These are phyloP conservation scores for Aspergillus novoparasiticus DNA, from an alignment of 2,329 filamentous ascomycete species.

Conservation along the genomic window DNA sequence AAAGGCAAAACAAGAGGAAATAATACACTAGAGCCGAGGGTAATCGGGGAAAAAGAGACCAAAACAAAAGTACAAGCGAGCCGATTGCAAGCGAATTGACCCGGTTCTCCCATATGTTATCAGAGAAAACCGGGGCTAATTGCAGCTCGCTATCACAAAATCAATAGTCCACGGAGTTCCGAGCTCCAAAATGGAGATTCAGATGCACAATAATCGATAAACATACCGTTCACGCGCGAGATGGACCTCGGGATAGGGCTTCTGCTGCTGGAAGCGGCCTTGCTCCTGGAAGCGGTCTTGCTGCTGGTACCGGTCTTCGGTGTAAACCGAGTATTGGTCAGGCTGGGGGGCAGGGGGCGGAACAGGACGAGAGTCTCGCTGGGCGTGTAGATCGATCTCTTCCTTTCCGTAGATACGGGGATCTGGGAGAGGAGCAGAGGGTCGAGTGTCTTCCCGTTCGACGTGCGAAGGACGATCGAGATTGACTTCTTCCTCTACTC, in stretches of 20 bases:
- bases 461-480: conserved; percentile 74
- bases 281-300: conserved; percentile 39
- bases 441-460: conserved; percentile 97
- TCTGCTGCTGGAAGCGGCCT: conserved; percentile 24
- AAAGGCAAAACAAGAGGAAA: conserved; percentile 13
- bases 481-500: conserved; percentile 88
- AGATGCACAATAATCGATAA: conserved; percentile 17
- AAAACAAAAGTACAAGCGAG: neutral
- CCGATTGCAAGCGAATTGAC: neutral
- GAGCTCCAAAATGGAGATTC: conserved; percentile 19
- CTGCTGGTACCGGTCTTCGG: conserved; percentile 40
- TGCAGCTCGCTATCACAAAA: neutral
- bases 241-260: conserved; percentile 51
- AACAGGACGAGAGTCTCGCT: conserved; percentile 38
- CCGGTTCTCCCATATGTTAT: neutral
- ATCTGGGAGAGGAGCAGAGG: conserved; percentile 66
- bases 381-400: conserved; percentile 83
- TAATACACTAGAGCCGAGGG: conserved; percentile 5
- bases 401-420: conserved; percentile 73
- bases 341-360: conserved; percentile 36
- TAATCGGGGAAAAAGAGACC: neutral
- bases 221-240: conserved; percentile 56
- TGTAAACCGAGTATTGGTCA: conserved; percentile 24
- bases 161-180: neutral
- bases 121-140: neutral